Evolutionary conservation across 352 stramenopile genomes (phyloP), one percentile per base, ranked within the genome.

Genomic region (Phytopythium ostracodes): DNA sequence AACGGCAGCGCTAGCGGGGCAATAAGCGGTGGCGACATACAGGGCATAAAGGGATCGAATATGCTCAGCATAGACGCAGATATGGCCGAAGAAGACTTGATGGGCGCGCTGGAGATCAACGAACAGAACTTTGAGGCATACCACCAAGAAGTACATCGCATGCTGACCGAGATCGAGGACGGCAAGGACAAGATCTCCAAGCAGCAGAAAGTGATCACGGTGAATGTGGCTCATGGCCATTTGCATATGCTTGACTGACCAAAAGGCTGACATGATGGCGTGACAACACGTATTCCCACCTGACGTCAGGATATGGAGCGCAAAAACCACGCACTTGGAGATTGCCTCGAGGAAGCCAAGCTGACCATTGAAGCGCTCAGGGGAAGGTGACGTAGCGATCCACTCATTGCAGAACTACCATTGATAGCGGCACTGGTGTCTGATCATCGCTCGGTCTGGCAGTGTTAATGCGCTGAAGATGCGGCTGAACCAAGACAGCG

Each of bases 381-480:
- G 8, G 79, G 79, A 47, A 92, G 77, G 82, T 89, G 68, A 2
- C 62, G 27, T 20, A 0, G 18, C 15, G 46, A 8, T 4, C 31
- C 31, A 4, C 8, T 38, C 20, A 24, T 7, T 31, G 25, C 12
- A 22, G 14, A 14, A 22, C 10, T 24, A 25, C 18, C 50, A 25
- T 3, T n/a, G 25, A 27, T 25, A 31, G 15, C 7, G 4, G 25
- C 17, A 0, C 9, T 9, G 27, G 4, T 31, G 24, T 27, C 10
- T 52, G 40, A 24, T 6, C 24, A 1, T 33, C 29, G 27, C 10
- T 42, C 4, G 15, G 35, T 63, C 46, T n/a, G 15, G 44, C 46
- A 92, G 84, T 56, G 76, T 91, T 15, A 79, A 80, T n/a, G 77
- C 81, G 24, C 60, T 91, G 15, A 93, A 91, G 65, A 73, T 83